A percentile compares a stretch with the other conserved stretches of the same genome.
Evolutionary conservation across 306 rosid genomes (phyloP).

Genomic region (Lathyrus sativus): DNA sequence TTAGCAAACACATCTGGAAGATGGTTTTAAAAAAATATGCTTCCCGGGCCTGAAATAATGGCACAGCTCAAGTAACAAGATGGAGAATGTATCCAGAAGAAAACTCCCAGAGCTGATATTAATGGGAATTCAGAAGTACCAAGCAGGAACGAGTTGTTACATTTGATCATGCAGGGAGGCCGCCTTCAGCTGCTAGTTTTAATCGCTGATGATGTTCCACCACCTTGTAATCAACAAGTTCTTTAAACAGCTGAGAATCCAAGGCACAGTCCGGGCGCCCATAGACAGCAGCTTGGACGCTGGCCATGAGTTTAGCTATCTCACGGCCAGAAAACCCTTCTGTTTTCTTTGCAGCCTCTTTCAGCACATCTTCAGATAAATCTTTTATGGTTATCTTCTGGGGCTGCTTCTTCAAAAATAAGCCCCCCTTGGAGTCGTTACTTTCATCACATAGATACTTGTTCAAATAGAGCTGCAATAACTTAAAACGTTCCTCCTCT

Average conservation of each 20-base stretch:
- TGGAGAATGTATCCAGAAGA: neutral
- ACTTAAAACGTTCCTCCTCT: slow-evolving; percentile 83
- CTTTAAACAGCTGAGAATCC: slow-evolving; percentile 71
- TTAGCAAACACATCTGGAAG: neutral
- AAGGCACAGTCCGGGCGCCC: slow-evolving; percentile 83
- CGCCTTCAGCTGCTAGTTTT: slow-evolving; percentile 81
- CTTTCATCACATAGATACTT: slow-evolving; percentile 65
- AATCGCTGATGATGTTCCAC: slow-evolving; percentile 87
- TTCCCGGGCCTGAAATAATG: slow-evolving; percentile 12
- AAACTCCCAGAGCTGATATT: neutral
- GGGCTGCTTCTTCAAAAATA: slow-evolving; percentile 53
- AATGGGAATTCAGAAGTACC: neutral
- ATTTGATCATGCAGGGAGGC: slow-evolving; percentile 43
- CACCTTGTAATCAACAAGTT: slow-evolving; percentile 91
- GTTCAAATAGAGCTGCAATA: slow-evolving; percentile 78
- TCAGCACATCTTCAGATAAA: slow-evolving; percentile 66
- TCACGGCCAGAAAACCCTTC: slow-evolving; percentile 99
- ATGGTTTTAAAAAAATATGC: slow-evolving; percentile 25
- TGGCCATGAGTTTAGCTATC: slow-evolving; percentile 90
- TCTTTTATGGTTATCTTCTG: slow-evolving; percentile 64
- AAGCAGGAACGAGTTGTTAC: slow-evolving; percentile 21
- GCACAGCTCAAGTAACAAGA: slow-evolving; percentile 24
- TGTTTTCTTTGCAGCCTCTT: slow-evolving; percentile 77
- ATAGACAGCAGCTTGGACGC: slow-evolving; percentile 98
- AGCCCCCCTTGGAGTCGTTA: slow-evolving; percentile 50